Conservation (phyloP, 78 protist species). For the Cavenderia fasciculata region DNA sequence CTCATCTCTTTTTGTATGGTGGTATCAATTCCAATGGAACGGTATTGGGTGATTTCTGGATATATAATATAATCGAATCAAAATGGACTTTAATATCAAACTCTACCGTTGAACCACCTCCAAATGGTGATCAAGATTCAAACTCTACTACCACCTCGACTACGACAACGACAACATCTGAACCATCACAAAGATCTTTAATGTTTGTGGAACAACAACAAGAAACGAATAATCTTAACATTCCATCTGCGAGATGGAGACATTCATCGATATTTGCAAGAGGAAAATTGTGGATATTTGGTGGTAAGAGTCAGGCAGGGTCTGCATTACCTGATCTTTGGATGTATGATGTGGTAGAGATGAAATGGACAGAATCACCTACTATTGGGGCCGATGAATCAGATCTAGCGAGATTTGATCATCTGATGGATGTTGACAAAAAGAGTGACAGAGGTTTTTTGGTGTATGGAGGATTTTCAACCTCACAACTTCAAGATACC, state of each 20-base stretch:
- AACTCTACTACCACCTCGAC: too few species aligned
- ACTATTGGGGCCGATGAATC: not conserved
- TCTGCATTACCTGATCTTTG: not conserved
- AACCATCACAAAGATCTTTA: not conserved
- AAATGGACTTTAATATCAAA: not conserved
- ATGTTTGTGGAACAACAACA: not conserved
- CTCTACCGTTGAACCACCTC: too few species aligned
- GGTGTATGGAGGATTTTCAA: not conserved
- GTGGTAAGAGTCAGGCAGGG: too few species aligned
- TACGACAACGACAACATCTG: not conserved
- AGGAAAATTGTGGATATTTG: too few species aligned
- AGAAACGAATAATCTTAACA: not conserved
- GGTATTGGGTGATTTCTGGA: slow-evolving; percentile 18
- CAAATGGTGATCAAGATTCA: too few species aligned
- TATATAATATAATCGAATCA: not conserved
- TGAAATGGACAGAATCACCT: too few species aligned
- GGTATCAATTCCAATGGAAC: not conserved
- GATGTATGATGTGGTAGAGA: slow-evolving; percentile 4
- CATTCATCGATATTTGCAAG: too few species aligned
- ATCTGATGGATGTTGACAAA: not conserved
- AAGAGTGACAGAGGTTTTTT: not conserved
- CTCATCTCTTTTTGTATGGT: slow-evolving; percentile 28
- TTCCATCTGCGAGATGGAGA: too few species aligned
- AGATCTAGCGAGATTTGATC: not conserved
- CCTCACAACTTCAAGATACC: not conserved